phyloP scores from a whole-genome alignment of 257 asterid species.

The Lithospermum erythrorhizon region DNA sequence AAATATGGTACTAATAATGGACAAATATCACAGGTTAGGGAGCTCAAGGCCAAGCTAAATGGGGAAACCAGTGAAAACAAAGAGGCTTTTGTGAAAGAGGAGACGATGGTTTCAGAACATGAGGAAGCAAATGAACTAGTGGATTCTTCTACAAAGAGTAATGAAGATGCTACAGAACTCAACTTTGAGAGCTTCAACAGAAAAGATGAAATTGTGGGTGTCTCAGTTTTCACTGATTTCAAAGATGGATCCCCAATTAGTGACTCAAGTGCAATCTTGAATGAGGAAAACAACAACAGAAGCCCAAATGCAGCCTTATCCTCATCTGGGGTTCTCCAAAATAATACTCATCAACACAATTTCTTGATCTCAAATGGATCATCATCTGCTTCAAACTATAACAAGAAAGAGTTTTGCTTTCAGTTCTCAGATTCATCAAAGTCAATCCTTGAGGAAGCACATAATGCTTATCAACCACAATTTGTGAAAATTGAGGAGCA shows the following conservation, averaged over 20 bases:
- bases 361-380: conserved; percentile 19
- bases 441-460: conserved; percentile 34
- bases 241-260: conserved; percentile 73
- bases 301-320: conserved; percentile 45
- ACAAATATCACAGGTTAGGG: conserved; percentile 32
- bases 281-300: conserved; percentile 44
- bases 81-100: conserved; percentile 36
- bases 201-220: conserved; percentile 16
- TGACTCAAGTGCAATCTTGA: conserved; percentile 75
- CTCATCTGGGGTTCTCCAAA: conserved; percentile 28
- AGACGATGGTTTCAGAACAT: conserved; percentile 35
- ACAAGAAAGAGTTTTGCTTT: conserved; percentile 7
- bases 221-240: conserved; percentile 29
- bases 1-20: background rate
- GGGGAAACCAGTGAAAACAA: conserved; percentile 24
- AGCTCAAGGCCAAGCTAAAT: conserved; percentile 44
- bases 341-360: conserved; percentile 12
- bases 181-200: conserved; percentile 27
- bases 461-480: conserved; percentile 37
- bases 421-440: conserved; percentile 20
- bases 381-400: conserved; percentile 1
- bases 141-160: conserved; percentile 11
- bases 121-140: conserved; percentile 15
- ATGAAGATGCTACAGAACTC: conserved; percentile 24
- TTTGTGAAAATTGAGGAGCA: conserved; percentile 76